Evolutionary conservation across 2,329 filamentous ascomycete genomes (phyloP).

Genomic region (Bipolaris victoriae): DNA sequence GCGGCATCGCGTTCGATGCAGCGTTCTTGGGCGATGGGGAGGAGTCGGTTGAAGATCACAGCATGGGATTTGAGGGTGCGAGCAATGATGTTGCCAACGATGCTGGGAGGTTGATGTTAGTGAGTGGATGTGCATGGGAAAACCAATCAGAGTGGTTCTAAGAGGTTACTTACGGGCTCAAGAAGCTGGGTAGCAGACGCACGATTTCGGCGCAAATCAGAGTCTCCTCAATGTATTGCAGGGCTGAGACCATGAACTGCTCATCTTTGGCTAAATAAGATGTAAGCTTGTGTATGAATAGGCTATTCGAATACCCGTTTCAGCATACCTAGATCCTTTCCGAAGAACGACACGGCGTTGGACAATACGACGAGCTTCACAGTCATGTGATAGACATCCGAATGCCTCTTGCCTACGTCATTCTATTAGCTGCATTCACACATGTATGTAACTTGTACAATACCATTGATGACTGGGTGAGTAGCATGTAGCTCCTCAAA

Average conservation of each 20-base stretch:
- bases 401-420: constrained; percentile 13
- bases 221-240: constrained; percentile 33
- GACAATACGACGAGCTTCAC: constrained; percentile 21
- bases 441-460: background rate
- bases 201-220: constrained; percentile 35
- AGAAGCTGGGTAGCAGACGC: constrained; percentile 22
- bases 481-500: constrained; percentile 17
- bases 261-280: constrained; percentile 24
- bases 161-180: constrained; percentile 15
- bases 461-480: constrained; percentile 13
- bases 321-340: constrained; percentile 19
- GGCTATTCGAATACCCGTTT: background rate
- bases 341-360: constrained; percentile 26
- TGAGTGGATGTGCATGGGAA: background rate
- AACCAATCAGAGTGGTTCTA: background rate
- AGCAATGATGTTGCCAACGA: constrained; percentile 19
- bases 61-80: constrained; percentile 21
- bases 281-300: background rate
- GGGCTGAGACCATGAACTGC: constrained; percentile 29
- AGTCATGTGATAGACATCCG: constrained; percentile 20
- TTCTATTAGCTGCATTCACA: background rate
- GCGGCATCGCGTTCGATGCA: constrained; percentile 21
- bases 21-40: constrained; percentile 23
- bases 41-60: constrained; percentile 22
- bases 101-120: background rate